Evolutionary conservation across 768 basidiomycete species (phyloP).

Genomic region (Agrocybe chaxingu): DNA sequence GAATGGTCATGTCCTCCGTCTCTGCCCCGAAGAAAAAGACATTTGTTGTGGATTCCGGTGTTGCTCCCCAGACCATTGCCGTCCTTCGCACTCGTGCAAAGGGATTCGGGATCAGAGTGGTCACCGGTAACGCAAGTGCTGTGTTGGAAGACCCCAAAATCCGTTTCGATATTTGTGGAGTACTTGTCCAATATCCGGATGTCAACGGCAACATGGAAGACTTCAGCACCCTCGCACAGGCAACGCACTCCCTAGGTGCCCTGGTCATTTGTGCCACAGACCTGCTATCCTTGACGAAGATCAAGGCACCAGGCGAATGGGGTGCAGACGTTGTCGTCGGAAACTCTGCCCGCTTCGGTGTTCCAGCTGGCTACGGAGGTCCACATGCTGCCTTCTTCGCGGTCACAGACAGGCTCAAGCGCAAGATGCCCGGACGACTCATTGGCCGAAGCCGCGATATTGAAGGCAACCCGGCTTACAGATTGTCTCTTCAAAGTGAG

Average conservation of each 20-base stretch:
- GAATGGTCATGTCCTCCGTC: constrained; percentile 92
- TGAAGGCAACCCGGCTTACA: constrained; percentile 83
- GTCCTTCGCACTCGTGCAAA: constrained; percentile 90
- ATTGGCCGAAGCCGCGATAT: constrained; percentile 88
- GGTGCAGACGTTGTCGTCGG: constrained; percentile 95
- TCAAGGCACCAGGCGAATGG: constrained; percentile 98
- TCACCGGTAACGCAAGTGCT: constrained; percentile 58
- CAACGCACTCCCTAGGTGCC: constrained; percentile 72
- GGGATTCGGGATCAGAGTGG: constrained; percentile 87
- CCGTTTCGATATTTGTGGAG: constrained; percentile 71
- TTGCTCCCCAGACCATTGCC: constrained; percentile 85
- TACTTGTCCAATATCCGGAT: constrained; percentile 93
- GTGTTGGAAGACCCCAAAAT: constrained; percentile 51
- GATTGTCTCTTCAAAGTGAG: constrained; percentile 92
- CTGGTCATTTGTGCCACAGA: constrained; percentile 89
- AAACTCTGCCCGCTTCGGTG: constrained; percentile 95
- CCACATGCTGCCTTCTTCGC: constrained; percentile 99
- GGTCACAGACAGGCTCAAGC: constrained; percentile 85
- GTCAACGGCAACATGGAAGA: constrained; percentile 82
- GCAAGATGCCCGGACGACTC: constrained; percentile 98
- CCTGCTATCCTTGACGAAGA: constrained; percentile 85
- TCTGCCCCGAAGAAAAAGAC: constrained; percentile 64
- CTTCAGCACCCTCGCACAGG: constrained; percentile 60
- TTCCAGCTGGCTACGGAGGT: constrained; percentile 95
- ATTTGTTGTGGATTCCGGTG: constrained; percentile 82